Percentiles rank a stretch among this genome's conserved stretches.
These are phyloP conservation scores for Cercospora sp. DNA, from an alignment of 2,329 filamentous ascomycete species.

Conservation along the genomic window DNA sequence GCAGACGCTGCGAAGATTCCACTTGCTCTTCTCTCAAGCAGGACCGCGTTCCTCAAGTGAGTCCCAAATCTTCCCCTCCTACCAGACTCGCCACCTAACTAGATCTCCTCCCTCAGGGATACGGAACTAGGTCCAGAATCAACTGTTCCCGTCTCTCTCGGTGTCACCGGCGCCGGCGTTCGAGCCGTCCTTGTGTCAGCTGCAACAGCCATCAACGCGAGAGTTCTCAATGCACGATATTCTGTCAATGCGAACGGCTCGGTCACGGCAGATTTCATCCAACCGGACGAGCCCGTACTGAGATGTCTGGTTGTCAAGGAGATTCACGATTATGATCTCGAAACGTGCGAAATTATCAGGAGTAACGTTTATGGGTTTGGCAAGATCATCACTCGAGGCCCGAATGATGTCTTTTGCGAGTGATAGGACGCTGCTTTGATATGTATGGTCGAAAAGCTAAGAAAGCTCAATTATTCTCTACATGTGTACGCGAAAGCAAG, in stretches of 20 bases:
- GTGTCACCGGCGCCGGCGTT: not conserved
- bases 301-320: not conserved
- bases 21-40: not conserved
- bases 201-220: not conserved
- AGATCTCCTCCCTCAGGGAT: not conserved
- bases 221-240: not conserved
- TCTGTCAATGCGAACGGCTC: not conserved
- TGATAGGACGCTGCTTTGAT: not conserved
- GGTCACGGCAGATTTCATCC: not conserved
- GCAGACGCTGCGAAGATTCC: not conserved
- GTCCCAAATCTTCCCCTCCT: not conserved
- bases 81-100: not conserved
- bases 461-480: too few species aligned
- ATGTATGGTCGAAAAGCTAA: not conserved
- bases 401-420: not conserved
- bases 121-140: not conserved
- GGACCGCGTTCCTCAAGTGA: not conserved
- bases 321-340: not conserved
- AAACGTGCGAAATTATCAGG: not conserved
- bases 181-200: not conserved
- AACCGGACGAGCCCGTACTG: not conserved
- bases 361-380: not conserved
- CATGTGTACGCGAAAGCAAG: too few species aligned
- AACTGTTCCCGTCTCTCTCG: not conserved
- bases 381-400: not conserved